Evolutionary conservation across 2,329 filamentous ascomycete species (phyloP).

Genomic region (Cryoendolithus antarcticus): DNA sequence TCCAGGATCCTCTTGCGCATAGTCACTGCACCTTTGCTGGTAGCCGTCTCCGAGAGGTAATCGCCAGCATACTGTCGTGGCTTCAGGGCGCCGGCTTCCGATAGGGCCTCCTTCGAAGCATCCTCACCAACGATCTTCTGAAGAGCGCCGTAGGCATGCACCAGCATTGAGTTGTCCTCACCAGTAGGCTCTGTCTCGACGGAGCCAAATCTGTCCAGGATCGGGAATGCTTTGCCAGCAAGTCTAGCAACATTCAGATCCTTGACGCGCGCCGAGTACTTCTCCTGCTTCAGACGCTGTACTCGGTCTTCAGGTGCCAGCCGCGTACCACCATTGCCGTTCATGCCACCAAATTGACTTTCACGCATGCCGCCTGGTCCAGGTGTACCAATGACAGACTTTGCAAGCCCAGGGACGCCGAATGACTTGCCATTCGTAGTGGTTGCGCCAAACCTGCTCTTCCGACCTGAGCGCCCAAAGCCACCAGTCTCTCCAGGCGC

Average conservation of each 20-base stretch:
- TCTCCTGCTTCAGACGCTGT: slow-evolving; percentile 70
- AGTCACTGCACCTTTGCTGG: slow-evolving; percentile 49
- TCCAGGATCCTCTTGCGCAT: slow-evolving; percentile 69
- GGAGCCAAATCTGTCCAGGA: slow-evolving; percentile 63
- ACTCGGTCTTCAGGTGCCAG: slow-evolving; percentile 58
- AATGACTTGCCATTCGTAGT: slow-evolving; percentile 31
- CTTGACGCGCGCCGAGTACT: slow-evolving; percentile 68
- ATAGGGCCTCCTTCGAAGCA: slow-evolving; percentile 43
- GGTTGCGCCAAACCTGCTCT: slow-evolving; percentile 27
- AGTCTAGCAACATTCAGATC: slow-evolving; percentile 63
- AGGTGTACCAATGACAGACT: slow-evolving; percentile 77
- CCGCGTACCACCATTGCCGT: slow-evolving; percentile 8
- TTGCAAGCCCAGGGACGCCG: slow-evolving; percentile 59
- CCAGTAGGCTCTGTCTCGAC: slow-evolving; percentile 61
- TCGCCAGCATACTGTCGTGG: slow-evolving; percentile 65
- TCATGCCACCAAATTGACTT: slow-evolving; percentile 28
- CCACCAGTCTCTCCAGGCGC: slow-evolving; percentile 23
- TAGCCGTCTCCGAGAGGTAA: slow-evolving; percentile 64
- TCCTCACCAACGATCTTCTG: slow-evolving; percentile 68
- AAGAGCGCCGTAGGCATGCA: slow-evolving; percentile 72
- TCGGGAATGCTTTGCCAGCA: slow-evolving; percentile 53
- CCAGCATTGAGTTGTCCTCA: slow-evolving; percentile 48
- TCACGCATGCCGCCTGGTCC: slow-evolving; percentile 36
- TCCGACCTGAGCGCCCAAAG: slow-evolving; percentile 41
- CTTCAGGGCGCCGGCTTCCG: slow-evolving; percentile 52